These are phyloP conservation scores for Metschnikowia picachoensis DNA, from an alignment of 805 yeast genomes.

Conservation along the genomic window DNA sequence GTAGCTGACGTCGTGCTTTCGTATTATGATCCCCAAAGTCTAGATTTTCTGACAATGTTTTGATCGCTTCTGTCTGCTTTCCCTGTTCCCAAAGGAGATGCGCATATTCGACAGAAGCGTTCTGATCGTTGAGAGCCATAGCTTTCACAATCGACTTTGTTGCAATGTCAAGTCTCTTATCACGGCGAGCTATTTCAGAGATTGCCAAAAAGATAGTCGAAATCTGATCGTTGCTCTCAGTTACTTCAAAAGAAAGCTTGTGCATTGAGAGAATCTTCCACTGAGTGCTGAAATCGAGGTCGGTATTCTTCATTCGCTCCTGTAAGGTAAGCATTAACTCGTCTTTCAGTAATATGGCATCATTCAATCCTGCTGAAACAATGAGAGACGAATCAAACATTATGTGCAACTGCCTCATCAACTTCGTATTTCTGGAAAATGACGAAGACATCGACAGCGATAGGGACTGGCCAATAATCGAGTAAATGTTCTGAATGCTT, in stretches of 20 bases:
- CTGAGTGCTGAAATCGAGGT: constrained; percentile 50
- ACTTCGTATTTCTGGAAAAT: constrained; percentile 32
- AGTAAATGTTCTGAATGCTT: constrained; percentile 49
- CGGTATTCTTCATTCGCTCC: constrained; percentile 32
- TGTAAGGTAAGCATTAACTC: constrained; percentile 22
- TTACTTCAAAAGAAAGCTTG: constrained; percentile 39
- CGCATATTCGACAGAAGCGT: constrained; percentile 71
- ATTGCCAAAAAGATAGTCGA: constrained; percentile 52
- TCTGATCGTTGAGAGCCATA: constrained; percentile 36
- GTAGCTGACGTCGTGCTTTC: constrained; percentile 53
- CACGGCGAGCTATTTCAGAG: constrained; percentile 63
- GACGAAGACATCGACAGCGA: constrained; percentile 36
- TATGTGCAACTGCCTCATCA: constrained; percentile 37
- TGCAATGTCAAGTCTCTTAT: constrained; percentile 68
- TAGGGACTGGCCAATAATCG: constrained; percentile 58
- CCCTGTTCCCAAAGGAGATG: constrained; percentile 87
- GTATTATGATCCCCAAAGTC: constrained; percentile 17
- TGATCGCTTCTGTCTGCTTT: constrained; percentile 79
- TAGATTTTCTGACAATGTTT: constrained; percentile 47
- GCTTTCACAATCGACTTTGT: constrained; percentile 65
- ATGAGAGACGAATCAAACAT: constrained; percentile 33
- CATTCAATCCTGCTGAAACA: constrained; percentile 12
- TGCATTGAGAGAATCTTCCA: constrained; percentile 60
- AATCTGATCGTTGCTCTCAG: constrained; percentile 33
- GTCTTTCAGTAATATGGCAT: constrained; percentile 9